Percentiles rank a stretch among this genome's conserved stretches.
Conservation (phyloP, 139 green algal genomes). For the Haematococcus lacustris region DNA sequence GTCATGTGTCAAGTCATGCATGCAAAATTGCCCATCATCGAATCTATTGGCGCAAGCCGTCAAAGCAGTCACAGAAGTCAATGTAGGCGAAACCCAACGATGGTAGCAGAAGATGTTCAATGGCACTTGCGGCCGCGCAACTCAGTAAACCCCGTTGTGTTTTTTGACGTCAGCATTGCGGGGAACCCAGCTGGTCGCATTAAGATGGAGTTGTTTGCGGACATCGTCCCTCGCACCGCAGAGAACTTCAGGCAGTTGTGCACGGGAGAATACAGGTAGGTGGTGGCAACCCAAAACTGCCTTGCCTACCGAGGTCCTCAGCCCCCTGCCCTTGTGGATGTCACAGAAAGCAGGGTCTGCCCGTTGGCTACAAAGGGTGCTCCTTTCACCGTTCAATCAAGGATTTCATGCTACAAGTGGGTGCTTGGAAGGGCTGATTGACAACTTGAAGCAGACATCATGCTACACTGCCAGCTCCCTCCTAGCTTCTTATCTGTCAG, state of each 20-base stretch:
- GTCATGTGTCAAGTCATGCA: too few relatives aligned
- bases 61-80: too few relatives aligned
- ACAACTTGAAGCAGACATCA: too few relatives aligned
- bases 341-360: conserved; percentile 66
- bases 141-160: conserved; percentile 81
- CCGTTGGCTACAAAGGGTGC: conserved; percentile 77
- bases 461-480: too few relatives aligned
- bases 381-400: conserved; percentile 96
- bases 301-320: not conserved
- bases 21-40: too few relatives aligned
- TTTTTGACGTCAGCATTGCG: conserved; percentile 89
- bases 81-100: too few relatives aligned
- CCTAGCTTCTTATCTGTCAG: too few relatives aligned
- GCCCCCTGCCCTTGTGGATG: not conserved
- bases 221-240: conserved; percentile 74
- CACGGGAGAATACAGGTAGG: conserved; percentile 82
- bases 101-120: too few relatives aligned
- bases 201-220: conserved; percentile 89
- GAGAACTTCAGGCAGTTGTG: conserved; percentile 91
- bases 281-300: not conserved
- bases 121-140: conserved; percentile 73
- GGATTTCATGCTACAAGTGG: conserved; percentile 82
- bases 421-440: too few relatives aligned
- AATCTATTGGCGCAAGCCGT: too few relatives aligned
- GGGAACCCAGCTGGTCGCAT: conserved; percentile 67